phyloP scores from a whole-genome alignment of 495 filamentous ascomycete genomes.

The Chaetomium fimeti region DNA sequence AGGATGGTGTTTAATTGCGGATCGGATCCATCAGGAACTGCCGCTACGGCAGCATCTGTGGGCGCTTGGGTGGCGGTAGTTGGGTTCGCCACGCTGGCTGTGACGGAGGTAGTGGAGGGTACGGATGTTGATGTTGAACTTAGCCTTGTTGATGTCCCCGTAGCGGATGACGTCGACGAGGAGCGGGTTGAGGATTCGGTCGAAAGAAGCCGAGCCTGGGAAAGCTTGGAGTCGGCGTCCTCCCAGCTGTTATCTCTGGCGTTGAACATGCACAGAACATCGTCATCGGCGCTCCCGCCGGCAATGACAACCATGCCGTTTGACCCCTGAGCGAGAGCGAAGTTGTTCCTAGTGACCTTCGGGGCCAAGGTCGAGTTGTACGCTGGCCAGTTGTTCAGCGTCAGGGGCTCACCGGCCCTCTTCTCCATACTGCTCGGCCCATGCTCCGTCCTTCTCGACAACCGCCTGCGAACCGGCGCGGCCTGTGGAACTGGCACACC shows the following conservation, averaged over 20 bases:
- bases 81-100: conserved; percentile 14
- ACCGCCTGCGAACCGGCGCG: conserved; percentile 33
- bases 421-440: conserved; percentile 33
- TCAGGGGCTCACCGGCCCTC: conserved; percentile 38
- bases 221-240: conserved; percentile 68
- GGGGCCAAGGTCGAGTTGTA: conserved; percentile 78
- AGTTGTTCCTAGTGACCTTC: conserved; percentile 49
- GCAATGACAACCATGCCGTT: conserved; percentile 71
- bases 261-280: conserved; percentile 77
- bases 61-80: conserved; percentile 39
- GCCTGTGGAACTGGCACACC: conserved; percentile 49
- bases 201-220: conserved; percentile 40
- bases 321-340: conserved; percentile 47
- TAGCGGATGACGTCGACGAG: conserved; percentile 34
- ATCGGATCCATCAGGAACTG: conserved; percentile 13
- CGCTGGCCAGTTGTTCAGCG: conserved; percentile 63
- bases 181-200: conserved; percentile 25
- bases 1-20: conserved; percentile 54
- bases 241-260: conserved; percentile 75
- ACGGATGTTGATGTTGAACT: conserved; percentile 29
- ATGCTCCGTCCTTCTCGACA: conserved; percentile 31
- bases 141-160: conserved; percentile 37
- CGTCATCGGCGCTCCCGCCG: conserved; percentile 63
- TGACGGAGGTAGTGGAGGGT: conserved; percentile 35
- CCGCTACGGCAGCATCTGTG: conserved; percentile 30